Evolutionary conservation across 2,329 filamentous ascomycete species (phyloP).

Genomic region (Meredithiella fracta): DNA sequence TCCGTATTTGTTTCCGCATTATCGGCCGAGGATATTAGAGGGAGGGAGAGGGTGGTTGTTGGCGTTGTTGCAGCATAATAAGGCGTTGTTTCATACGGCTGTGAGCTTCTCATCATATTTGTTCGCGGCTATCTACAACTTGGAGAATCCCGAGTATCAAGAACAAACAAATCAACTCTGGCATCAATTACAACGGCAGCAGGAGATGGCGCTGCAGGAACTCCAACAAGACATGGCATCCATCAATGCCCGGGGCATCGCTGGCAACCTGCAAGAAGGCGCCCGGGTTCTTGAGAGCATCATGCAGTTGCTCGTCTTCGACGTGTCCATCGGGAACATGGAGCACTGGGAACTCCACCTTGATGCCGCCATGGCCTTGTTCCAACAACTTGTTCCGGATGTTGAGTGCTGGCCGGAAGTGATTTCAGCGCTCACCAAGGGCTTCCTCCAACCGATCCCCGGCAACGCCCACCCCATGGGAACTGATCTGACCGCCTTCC

Average conservation of each 20-base stretch:
- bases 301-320: constrained; percentile 37
- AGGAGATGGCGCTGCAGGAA: constrained; percentile 28
- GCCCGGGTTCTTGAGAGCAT: constrained; percentile 33
- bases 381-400: constrained; percentile 28
- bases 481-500: constrained; percentile 30
- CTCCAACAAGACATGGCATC: constrained; percentile 27
- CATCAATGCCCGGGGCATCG: constrained; percentile 21
- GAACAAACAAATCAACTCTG: constrained; percentile 23
- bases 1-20: constrained; percentile 47
- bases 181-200: constrained; percentile 27
- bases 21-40: constrained; percentile 36
- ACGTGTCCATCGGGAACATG: constrained; percentile 29
- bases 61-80: constrained; percentile 38
- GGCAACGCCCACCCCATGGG: constrained; percentile 25
- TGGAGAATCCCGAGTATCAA: constrained; percentile 18
- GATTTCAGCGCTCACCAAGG: constrained; percentile 20
- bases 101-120: constrained; percentile 42
- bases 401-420: constrained; percentile 24
- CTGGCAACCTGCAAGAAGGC: constrained; percentile 21
- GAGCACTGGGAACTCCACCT: constrained; percentile 35
- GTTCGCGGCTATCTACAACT: constrained; percentile 27
- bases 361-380: constrained; percentile 33
- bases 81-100: constrained; percentile 39
- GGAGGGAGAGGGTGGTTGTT: constrained; percentile 46
- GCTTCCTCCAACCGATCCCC: constrained; percentile 23